A percentile compares a stretch with the other conserved stretches of the same genome.
Conservation (phyloP, 2,329 filamentous ascomycete genomes). For the Ophiostoma sp. region DNA sequence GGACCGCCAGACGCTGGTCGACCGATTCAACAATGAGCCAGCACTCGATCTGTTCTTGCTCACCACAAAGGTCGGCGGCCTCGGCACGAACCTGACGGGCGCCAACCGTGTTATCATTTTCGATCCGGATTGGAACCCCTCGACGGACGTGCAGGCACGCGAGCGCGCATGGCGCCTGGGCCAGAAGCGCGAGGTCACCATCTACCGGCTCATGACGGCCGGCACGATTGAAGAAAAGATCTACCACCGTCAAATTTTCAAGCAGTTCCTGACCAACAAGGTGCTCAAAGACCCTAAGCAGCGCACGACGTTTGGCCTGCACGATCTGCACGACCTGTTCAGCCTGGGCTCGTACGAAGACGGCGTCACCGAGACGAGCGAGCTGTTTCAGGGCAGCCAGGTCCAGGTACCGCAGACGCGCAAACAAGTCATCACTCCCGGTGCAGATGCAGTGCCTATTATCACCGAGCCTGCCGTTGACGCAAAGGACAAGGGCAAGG, state of each 20-base stretch:
- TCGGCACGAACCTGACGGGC: constrained; percentile 91
- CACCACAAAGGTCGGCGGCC: constrained; percentile 89
- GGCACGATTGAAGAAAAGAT: constrained; percentile 99
- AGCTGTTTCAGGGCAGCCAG: constrained; percentile 82
- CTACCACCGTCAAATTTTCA: constrained; percentile 97
- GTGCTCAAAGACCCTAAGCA: constrained; percentile 92
- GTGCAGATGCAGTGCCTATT: constrained; percentile 28
- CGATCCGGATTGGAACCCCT: constrained; percentile 98
- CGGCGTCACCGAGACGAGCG: constrained; percentile 73
- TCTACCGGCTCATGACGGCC: constrained; percentile 96
- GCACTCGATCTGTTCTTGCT: constrained; percentile 82
- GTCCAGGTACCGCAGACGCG: constrained; percentile 47
- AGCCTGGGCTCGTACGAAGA: constrained; percentile 64
- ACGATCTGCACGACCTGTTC: constrained; percentile 88
- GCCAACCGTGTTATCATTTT: constrained; percentile 96
- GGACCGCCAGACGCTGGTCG: constrained; percentile 80
- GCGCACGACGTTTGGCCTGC: constrained; percentile 81
- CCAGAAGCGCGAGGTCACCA: constrained; percentile 90
- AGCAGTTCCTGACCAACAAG: constrained; percentile 96
- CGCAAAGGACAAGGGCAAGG: neutral
- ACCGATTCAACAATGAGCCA: constrained; percentile 81
- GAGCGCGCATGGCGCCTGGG: constrained; percentile 94
- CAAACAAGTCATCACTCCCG: constrained; percentile 32
- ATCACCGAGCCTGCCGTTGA: constrained; percentile 7
- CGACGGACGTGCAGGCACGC: constrained; percentile 89